phyloP scores from a whole-genome alignment of 2,329 filamentous ascomycete genomes.

The Neonectria coccinea region DNA sequence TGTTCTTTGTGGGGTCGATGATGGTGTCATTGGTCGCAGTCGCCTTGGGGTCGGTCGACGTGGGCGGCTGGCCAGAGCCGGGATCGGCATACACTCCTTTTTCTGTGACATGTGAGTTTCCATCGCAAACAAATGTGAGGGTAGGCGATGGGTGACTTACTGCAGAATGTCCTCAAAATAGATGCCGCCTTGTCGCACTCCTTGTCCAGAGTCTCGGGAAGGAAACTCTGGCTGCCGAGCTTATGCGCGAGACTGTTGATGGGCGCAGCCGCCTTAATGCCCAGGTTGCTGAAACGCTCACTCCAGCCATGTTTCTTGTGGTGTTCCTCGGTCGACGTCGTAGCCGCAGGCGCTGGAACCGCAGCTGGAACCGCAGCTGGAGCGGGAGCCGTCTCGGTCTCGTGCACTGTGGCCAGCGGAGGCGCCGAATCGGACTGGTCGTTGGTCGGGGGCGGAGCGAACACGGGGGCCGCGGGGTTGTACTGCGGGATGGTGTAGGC shows the following conservation, averaged over 20 bases:
- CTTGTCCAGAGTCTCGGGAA: constrained; percentile 86
- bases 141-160: constrained; percentile 58
- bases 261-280: constrained; percentile 70
- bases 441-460: constrained; percentile 45
- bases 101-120: constrained; percentile 50
- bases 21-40: constrained; percentile 43
- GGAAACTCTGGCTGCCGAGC: constrained; percentile 85
- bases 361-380: constrained; percentile 8
- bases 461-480: constrained; percentile 47
- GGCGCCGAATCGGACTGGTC: constrained; percentile 18
- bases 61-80: constrained; percentile 42
- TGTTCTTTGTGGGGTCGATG: constrained; percentile 51
- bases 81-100: constrained; percentile 64
- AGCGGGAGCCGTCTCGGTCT: constrained; percentile 11
- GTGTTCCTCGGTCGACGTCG: constrained; percentile 17
- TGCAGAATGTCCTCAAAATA: constrained; percentile 88
- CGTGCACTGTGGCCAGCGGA: constrained; percentile 7
- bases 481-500: constrained; percentile 47
- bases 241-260: constrained; percentile 87
- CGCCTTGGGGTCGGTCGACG: constrained; percentile 49
- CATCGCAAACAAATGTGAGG: not conserved
- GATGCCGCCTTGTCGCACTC: constrained; percentile 91
- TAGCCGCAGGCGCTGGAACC: constrained; percentile 3
- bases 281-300: constrained; percentile 48
- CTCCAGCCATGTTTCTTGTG: constrained; percentile 47